Base-by-base conservation (phyloP, 2,329 filamentous ascomycete genomes). In the Paecilomyces dactylethromorphus region DNA sequence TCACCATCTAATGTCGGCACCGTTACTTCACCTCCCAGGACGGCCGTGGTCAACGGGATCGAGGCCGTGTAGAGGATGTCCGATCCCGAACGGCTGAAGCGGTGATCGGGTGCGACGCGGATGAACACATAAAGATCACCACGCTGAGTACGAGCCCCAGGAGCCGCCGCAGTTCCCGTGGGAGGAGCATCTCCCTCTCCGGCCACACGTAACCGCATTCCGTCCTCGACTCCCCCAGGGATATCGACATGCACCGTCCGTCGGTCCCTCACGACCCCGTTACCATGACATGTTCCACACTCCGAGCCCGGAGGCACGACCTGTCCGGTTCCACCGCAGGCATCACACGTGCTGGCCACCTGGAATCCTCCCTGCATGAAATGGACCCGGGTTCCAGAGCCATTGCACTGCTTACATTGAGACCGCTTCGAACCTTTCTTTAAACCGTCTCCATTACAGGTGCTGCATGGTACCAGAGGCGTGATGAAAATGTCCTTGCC, bases 71-170 rank as follows among this genome's bases (percentile, higher is more conserved):
- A 94, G 4, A 97, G 82, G 54, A 99, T 90, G 71, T 99, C 92
- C 54, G 91, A 89, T 53, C 94, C 94, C 53, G 86, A 84, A 59
- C 94, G 88, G 64, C 86, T 90, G 79, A 97, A 99, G 70, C 93
- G 92, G 49, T 89, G 84, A 73, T 99, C 94, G 26, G 91, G 82
- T n/a, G 90, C 87, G 31, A 99, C 93, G 58, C 89, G 85, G 59
- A 99, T 90, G 66, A 91, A 87, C 58, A 99, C 91, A 71, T 92
- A 97, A 18, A 99, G 84, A 70, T 99, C 93, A 66, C 94, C 94
- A 51, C 85, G 87, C 67, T 88, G 81, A n/a, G 84, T 85, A 61
- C 84, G 83, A 10, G 82, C 79, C 60, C 85, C 83, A 29, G 86
- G 80, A 52, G 87, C 84, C 32, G 84, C 82, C 15, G 85, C 80